Base-by-base conservation (phyloP, 2,329 filamentous ascomycete species). In the Claviceps paspali region DNA sequence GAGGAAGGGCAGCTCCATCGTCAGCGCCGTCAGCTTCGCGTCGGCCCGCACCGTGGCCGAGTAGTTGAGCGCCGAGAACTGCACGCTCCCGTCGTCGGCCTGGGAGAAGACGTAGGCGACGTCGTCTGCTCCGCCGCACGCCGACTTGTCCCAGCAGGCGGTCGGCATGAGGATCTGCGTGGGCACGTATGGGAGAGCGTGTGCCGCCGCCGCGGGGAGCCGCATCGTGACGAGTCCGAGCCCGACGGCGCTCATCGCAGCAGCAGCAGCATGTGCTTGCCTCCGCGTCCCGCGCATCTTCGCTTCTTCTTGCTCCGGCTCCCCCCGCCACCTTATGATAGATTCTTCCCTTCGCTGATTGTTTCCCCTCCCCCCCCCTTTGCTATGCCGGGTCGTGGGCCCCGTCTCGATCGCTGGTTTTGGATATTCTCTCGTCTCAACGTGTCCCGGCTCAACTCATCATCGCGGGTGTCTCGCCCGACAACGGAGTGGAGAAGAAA, bases 181-280 rank as follows among this genome's bases (percentile, higher is more conserved):
- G 3, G 84, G 81, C 38, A 78, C 76, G 62, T 92, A 93, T 19
- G 84, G 85, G 36, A 85, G 67, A 34, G 55, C 55, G 48, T 66
- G 62, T 36, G 66, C 62, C 6, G 56, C 49, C 27, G 51, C 38
- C 12, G 36, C 12, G 6, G 35, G 32, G 9, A 40, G 30, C 5
- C 30, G 40, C 29, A 36, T 29, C 33, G 21, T 33, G 33, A 29
- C 40, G 29, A 29, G 32, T 24, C 29, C 35, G 18, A 42, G 19
- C 5, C 26, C 33, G 23, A 40, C 18, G 26, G 37, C 26, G n/a
- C 26, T 14, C 12, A 14, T 3, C 12, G 30, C 19, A 8, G 27
- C n/a, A 22, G 14, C 17, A 8, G 21, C 21, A 22, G 21, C 21
- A 8, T 5, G 5, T 5, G 21, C 21, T 7, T 22, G 26, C 15